Base-by-base conservation (phyloP, 2,329 filamentous ascomycete species). In the Colletotrichum orbiculare region DNA sequence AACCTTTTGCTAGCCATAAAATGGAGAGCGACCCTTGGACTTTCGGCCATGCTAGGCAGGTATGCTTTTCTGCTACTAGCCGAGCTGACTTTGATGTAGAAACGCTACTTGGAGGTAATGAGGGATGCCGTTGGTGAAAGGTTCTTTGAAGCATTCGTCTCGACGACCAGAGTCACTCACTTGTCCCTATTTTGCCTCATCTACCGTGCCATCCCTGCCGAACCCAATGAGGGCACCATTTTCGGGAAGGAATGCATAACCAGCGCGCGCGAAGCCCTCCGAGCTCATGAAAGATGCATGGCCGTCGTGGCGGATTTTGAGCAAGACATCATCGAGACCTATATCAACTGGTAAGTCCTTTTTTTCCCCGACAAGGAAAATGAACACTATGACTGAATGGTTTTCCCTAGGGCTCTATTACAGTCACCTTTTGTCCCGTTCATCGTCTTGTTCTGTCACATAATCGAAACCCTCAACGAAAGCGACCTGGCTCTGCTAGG, bases 381-480 rank as follows among this genome's bases (percentile, higher is more conserved):
- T 43, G 34, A 17, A 25, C 4, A 15, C 38, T 33, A 8, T 39
- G 6, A 8, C 41, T 13, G 45, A 25, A 33, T 2, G 12, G 17
- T 17, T 17, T 10, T 6, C 7, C 5, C 1, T 8, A 69, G 71
- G 71, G 54, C 66, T 1, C 46, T 72, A 5, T 17, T 68, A 0
- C 54, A 65, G 4, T 71, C 71, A 0, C 72, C 71, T 0, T 74
- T 73, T 17, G 67, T 71, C 2, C 71, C 71, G 2, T 73, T 72
- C 45, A 73, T 70, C 3, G 64, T 73, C 8, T 11, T 74, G 1
- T 74, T 73, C 49, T 74, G 72, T 37, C 69, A 72, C 50, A 61
- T 70, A 17, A 69, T 72, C 45, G 77, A 81, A 57, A 76, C 78
- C 0, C 77, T 76, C n/a, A 75, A 82, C n/a, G 62, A 71, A 17